Evolutionary conservation across 108 stramenopile genomes (phyloP).

Genomic region (Mayamaea pseudoterrestris): DNA sequence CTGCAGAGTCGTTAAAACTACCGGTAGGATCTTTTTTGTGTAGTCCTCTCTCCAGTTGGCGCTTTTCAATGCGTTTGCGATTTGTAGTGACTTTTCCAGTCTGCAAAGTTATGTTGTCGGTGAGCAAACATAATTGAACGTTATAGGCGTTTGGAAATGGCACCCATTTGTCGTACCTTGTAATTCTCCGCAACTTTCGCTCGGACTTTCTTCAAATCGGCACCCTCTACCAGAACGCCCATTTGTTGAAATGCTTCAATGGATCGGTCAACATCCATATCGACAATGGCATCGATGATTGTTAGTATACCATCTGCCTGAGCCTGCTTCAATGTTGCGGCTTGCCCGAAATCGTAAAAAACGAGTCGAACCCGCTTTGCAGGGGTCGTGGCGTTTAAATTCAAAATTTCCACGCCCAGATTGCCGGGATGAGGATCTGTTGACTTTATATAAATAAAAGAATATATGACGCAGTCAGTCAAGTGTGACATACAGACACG

Average conservation of each 20-base stretch:
- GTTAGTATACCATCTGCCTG: slow-evolving; percentile 71
- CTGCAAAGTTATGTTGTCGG: slow-evolving; percentile 6
- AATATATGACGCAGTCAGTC: no score
- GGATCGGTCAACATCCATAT: slow-evolving; percentile 58
- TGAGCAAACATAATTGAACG: neutral
- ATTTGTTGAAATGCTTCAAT: slow-evolving; percentile 61
- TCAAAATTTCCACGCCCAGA: slow-evolving; percentile 58
- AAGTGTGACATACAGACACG: no score
- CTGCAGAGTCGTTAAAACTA: neutral
- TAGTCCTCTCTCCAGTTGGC: no score
- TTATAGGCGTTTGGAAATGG: slow-evolving; percentile 25
- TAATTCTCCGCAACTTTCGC: slow-evolving; percentile 69
- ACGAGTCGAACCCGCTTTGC: slow-evolving; percentile 34
- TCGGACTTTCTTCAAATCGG: slow-evolving; percentile 53
- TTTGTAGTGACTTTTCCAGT: slow-evolving; percentile 61
- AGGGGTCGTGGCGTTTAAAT: slow-evolving; percentile 6
- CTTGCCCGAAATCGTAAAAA: slow-evolving; percentile 85
- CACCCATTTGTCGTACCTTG: slow-evolving; percentile 52
- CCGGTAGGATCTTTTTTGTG: slow-evolving; percentile 22
- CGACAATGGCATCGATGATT: slow-evolving; percentile 75
- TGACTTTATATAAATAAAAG: no score
- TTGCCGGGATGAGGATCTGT: slow-evolving; percentile 83
- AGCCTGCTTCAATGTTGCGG: slow-evolving; percentile 39
- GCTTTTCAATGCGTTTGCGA: slow-evolving; percentile 18
- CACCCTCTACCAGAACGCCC: slow-evolving; percentile 66